Evolutionary conservation across 2,329 filamentous ascomycete species (phyloP).

Genomic region (Colletotrichum costaricense): DNA sequence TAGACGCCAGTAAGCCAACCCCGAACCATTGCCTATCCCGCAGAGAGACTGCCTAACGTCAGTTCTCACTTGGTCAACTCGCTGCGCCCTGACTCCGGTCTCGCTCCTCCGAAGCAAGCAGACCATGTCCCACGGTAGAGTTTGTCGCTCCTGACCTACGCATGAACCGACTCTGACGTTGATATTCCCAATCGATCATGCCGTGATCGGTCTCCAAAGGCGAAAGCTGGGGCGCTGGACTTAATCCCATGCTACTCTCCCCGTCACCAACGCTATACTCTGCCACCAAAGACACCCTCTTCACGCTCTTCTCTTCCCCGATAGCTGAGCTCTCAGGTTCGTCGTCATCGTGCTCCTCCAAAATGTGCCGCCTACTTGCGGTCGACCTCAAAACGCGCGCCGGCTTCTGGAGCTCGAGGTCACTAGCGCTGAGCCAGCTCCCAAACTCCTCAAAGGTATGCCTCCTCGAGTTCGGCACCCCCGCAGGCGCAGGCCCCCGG

Average conservation of each 20-base stretch:
- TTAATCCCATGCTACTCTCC: neutral
- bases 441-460: conserved; percentile 15
- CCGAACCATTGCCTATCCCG: neutral
- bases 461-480: neutral
- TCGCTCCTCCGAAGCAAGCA: neutral
- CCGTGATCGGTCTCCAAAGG: neutral
- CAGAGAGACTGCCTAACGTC: neutral
- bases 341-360: neutral
- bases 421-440: conserved; percentile 7
- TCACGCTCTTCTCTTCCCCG: neutral
- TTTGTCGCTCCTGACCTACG: neutral
- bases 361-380: neutral
- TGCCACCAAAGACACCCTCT: neutral
- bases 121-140: neutral
- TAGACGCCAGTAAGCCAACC: neutral
- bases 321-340: neutral
- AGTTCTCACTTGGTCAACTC: neutral
- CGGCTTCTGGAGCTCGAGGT: conserved; percentile 19
- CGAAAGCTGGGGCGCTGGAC: neutral
- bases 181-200: neutral
- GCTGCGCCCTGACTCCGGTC: neutral
- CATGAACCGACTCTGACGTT: neutral
- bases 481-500: neutral
- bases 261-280: neutral
- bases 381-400: neutral